Conservation (phyloP, 1,284 basidiomycete species). For the Rhodotorula sp. region DNA sequence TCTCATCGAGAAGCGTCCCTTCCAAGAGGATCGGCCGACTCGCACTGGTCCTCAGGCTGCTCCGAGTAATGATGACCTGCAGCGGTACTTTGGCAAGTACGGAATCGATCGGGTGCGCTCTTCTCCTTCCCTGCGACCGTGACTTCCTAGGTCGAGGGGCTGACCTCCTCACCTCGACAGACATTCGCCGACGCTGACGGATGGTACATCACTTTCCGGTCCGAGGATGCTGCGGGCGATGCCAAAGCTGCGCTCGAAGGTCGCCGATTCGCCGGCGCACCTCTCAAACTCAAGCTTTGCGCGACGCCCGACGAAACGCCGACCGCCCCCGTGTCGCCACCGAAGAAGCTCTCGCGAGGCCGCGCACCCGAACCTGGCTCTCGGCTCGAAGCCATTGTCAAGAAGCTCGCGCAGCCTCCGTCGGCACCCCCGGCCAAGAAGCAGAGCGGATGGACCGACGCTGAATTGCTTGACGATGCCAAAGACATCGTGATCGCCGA, state of each 20-base stretch:
- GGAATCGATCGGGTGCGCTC: constrained; percentile 29
- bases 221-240: constrained; percentile 17
- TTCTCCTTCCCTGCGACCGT: neutral
- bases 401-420: constrained; percentile 20
- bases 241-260: constrained; percentile 56
- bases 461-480: constrained; percentile 63
- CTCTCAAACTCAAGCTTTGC: constrained; percentile 60
- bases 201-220: constrained; percentile 48
- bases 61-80: constrained; percentile 40
- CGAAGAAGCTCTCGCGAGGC: neutral
- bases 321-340: neutral
- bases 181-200: constrained; percentile 45
- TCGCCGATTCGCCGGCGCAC: constrained; percentile 60
- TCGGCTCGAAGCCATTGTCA: constrained; percentile 16
- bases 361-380: constrained; percentile 7
- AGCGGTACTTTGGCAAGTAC: constrained; percentile 37
- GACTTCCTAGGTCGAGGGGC: neutral
- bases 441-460: constrained; percentile 41
- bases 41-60: constrained; percentile 29
- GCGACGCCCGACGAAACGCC: constrained; percentile 47
- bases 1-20: constrained; percentile 23
- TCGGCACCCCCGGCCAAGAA: constrained; percentile 57
- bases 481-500: constrained; percentile 63
- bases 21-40: constrained; percentile 26
- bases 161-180: constrained; percentile 20